Base-by-base conservation (phyloP, 2,329 filamentous ascomycete species). In the Exophiala bonariae region DNA sequence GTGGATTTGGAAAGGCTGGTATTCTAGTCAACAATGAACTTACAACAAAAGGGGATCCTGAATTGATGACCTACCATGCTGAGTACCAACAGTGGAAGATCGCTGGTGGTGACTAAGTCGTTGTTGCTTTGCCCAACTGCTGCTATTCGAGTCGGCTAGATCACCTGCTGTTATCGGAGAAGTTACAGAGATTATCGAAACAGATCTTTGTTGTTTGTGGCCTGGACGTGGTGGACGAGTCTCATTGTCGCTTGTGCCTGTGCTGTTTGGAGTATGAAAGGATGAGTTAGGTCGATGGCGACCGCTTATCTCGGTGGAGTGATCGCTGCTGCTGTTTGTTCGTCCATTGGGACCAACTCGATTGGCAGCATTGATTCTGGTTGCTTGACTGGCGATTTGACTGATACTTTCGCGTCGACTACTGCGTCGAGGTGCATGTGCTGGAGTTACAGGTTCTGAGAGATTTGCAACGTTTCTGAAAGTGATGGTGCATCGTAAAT, bases 401-500 rank as follows among this genome's bases (percentile, higher is more conserved):
- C 47, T 50, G 23, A 58, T 55, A 22, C 56, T 56, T 40, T 56
- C 52, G 7, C 51, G 41, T 19, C 35, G 56, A 49, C 35, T 54
- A 47, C 52, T 60, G 59, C 44, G 59, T 49, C 41, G 59, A 60
- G 32, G 38, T 13, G 45, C 32, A 7, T 30, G 30, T 13, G 42
- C 39, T 22, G 69, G 63, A 35, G 61, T 60, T 44, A 55, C 57
- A 50, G 58, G 63, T 31, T 70, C 72, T 40, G 79, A 64, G 33
- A 81, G 78, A 54, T 62, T 67, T 22, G 79, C 74, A 40, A 91
- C 79, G 66, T 99, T 99, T 71, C 87, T 92, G 73, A 99, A 99
- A 41, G 89, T 96, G 67, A 99, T 95, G 58, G 85, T 90, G 71
- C 93, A 97, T 72, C 91, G 88, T 63, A 97, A 81, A 64, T 96